Evolutionary conservation across 2,329 filamentous ascomycete genomes (phyloP).

Genomic region (Tolypocladium tropicale): DNA sequence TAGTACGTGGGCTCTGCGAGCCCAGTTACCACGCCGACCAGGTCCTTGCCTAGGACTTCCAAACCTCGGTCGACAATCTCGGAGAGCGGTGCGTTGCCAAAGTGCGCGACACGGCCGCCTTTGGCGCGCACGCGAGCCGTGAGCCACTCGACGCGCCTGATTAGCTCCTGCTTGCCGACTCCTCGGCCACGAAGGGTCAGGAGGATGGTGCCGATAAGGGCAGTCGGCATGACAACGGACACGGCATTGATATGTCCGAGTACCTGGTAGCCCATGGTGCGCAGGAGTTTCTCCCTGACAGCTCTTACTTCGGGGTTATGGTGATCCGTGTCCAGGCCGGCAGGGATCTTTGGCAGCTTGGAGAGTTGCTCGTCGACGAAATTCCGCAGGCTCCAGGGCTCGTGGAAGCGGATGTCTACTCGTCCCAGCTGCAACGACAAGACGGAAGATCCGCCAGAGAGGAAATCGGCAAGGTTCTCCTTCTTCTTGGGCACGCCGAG

Average conservation of each 20-base stretch:
- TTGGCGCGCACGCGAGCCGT: constrained; percentile 71
- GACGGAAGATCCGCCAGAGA: constrained; percentile 76
- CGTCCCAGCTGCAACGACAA: constrained; percentile 80
- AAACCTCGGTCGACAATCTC: constrained; percentile 82
- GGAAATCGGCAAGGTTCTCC: constrained; percentile 81
- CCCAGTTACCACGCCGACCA: constrained; percentile 71
- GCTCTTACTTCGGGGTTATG: constrained; percentile 37
- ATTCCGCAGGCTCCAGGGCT: constrained; percentile 81
- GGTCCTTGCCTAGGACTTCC: constrained; percentile 80
- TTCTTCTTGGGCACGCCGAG: constrained; percentile 92
- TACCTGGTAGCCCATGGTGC: constrained; percentile 85
- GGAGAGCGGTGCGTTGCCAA: constrained; percentile 67
- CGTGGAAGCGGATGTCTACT: constrained; percentile 91
- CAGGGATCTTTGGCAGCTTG: constrained; percentile 32
- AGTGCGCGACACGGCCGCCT: constrained; percentile 88
- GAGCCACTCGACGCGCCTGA: constrained; percentile 84
- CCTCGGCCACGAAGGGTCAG: constrained; percentile 85
- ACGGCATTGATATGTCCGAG: constrained; percentile 91
- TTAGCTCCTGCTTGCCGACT: constrained; percentile 77
- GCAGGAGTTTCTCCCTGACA: constrained; percentile 61
- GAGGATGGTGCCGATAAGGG: constrained; percentile 86
- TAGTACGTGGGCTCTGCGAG: constrained; percentile 88
- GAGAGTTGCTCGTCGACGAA: constrained; percentile 73
- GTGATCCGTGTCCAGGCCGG: constrained; percentile 33
- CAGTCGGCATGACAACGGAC: constrained; percentile 96